Base-by-base conservation (phyloP, 768 basidiomycete genomes). In the Russula compacta region DNA sequence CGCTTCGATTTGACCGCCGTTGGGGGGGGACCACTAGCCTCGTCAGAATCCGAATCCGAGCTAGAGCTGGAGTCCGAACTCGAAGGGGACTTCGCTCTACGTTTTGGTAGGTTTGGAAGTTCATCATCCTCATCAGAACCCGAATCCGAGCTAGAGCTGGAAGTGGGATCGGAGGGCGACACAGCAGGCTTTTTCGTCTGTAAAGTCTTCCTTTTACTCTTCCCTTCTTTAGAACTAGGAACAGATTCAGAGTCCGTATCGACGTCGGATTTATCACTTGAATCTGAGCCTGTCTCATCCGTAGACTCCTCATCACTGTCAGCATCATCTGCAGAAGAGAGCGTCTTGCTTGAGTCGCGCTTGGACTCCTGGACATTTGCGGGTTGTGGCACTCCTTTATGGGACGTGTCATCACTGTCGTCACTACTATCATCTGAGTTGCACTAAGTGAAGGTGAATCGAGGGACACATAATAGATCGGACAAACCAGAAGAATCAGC, bases 61-160 rank as follows among this genome's bases (percentile, higher is more conserved):
- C 59, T 56, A 3, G 71, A 69, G 64, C 69, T 69, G n/a, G 67
- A 64, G 59, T 54, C 63, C 10, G 72, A 69, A 53, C 49, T 54
- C 5, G 70, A 69, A 15, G 65, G 61, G 12, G 67, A 48, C 35
- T 59, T 67, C 19, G 57, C 21, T 60, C 42, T 60, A 14, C 15
- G 19, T 10, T 49, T 60, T 39, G 54, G n/a, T 40, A 51, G 53
- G 44, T 24, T 53, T 42, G 53, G 44, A 33, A 33, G 39, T n/a
- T 52, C 17, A 44, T 55, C 46, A 14, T 56, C 53, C 21, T 57
- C 52, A 38, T 39, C 39, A 40, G 51, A 54, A 29, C 35, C 24
- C 3, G 53, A 49, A 21, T 57, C 48, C 12, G 56, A 60, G 44
- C 52, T 50, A n/a, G 67, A 65, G 48, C 43, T 64, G 17, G 67